phyloP scores from a whole-genome alignment of 2,329 filamentous ascomycete genomes.

The Hypomyces perniciosus region DNA sequence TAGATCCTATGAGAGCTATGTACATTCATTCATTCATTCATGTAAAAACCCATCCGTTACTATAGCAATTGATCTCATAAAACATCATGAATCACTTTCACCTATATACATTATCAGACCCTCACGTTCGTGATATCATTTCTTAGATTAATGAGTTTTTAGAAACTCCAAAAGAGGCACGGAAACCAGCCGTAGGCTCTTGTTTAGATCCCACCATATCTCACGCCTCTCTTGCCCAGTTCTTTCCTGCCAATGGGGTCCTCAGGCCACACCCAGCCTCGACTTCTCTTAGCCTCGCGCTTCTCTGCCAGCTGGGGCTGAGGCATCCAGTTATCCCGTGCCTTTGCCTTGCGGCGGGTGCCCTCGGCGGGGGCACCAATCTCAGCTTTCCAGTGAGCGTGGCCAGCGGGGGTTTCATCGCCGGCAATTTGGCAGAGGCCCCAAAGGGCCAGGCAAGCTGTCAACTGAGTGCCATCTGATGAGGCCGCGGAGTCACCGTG shows the following conservation, averaged over 20 bases:
- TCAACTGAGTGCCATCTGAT: slow-evolving; percentile 43
- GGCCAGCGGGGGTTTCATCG: slow-evolving; percentile 47
- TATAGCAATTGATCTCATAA: no score
- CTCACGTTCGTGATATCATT: not conserved
- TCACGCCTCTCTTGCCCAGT: slow-evolving; percentile 59
- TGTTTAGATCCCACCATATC: slow-evolving; percentile 37
- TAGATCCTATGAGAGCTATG: no score
- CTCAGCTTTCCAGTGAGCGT: slow-evolving; percentile 60
- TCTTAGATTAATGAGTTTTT: not conserved
- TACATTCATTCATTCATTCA: no score
- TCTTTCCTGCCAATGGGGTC: slow-evolving; percentile 68
- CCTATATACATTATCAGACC: no score
- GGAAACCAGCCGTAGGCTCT: slow-evolving; percentile 3
- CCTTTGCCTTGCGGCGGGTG: slow-evolving; percentile 61
- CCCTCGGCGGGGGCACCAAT: slow-evolving; percentile 70
- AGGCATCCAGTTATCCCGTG: slow-evolving; percentile 72
- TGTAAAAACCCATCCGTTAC: no score
- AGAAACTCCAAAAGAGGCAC: not conserved
- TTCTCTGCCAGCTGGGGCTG: slow-evolving; percentile 68
- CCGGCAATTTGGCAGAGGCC: slow-evolving; percentile 67
- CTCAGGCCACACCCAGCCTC: slow-evolving; percentile 72
- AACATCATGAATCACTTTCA: no score
- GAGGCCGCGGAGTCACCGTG: slow-evolving; percentile 14
- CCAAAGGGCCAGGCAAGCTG: slow-evolving; percentile 70
- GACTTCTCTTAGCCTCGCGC: slow-evolving; percentile 64